Base-by-base conservation (phyloP, 345 rosid genomes). In the Salix koriyanagi region DNA sequence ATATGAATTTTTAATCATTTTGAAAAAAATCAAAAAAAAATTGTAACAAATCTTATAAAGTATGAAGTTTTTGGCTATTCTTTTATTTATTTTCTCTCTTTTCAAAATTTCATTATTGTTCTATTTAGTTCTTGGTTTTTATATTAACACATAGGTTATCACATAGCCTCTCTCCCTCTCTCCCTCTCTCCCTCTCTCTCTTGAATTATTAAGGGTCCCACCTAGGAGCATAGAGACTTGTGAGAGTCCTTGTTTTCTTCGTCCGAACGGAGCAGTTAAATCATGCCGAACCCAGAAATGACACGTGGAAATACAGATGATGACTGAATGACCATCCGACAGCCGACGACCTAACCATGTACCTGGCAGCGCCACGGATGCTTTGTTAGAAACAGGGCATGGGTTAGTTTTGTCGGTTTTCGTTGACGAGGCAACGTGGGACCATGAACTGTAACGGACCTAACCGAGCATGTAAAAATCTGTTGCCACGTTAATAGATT, bases 401-500 rank as follows among this genome's bases (percentile, higher is more conserved):
- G 30, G 7, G 8, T 6, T 34, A 26, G 56, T 12, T 65, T 78
- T 83, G 90, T 82, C 86, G 28, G 74, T 61, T 71, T 68, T 9
- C 32, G 30, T 56, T 79, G 85, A 79, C 34, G 79, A 80, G 85
- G 73, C 76, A 13, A 34, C 14, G 25, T 50, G 61, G 46, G 62
- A 34, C 46, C 72, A 21, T 6, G 18, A 58, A 34, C 52, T 52
- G 79, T 64, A 81, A 84, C 82, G 74, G 84, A 74, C 85, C 80
- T 77, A 79, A 82, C 86, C 67, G 74, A 72, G 75, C 34, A 15
- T n/a, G 64, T 46, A n/a, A 42, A 52, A 81, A 70, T 67, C 44
- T 19, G 65, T 4, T 69, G 79, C 67, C 79, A 82, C 75, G 82
- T 82, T 78, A 76, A 73, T 28, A 12, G 67, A 74, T 65, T 39